Conservation (phyloP, 768 basidiomycete species). For the Epithele typhae region DNA sequence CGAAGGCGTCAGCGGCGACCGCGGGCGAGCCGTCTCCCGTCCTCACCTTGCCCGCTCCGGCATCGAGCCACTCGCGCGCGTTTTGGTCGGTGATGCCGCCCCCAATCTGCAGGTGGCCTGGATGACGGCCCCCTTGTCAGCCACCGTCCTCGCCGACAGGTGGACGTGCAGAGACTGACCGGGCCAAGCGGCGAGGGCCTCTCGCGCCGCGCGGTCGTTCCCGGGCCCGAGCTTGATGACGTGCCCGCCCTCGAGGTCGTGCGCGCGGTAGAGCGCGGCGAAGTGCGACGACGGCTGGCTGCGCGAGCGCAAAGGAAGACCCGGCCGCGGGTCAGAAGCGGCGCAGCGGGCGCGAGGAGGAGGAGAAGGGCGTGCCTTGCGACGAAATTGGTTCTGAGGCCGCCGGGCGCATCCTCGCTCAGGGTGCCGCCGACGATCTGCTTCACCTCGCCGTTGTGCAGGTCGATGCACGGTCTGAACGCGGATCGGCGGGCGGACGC, state of each 20-base stretch:
- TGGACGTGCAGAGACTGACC: too few species aligned
- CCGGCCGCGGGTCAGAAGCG: too few species aligned
- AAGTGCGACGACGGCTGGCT: conserved; percentile 80
- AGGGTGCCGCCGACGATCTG: conserved; percentile 97
- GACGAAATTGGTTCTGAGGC: conserved; percentile 85
- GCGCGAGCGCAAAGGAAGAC: conserved; percentile 2
- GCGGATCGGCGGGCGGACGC: conserved; percentile 21
- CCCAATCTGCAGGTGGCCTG: conserved; percentile 84
- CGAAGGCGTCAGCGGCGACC: too few species aligned
- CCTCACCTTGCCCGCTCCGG: conserved; percentile 83
- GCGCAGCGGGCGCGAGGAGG: not conserved
- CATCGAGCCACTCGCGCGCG: conserved; percentile 78
- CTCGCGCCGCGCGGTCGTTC: conserved; percentile 85
- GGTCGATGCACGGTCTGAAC: conserved; percentile 94
- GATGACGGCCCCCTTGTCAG: too few species aligned
- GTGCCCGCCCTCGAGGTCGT: conserved; percentile 82
- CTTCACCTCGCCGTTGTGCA: conserved; percentile 94
- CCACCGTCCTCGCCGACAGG: too few species aligned
- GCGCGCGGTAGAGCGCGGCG: conserved; percentile 67
- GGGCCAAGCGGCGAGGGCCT: conserved; percentile 83
- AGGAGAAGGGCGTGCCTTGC: conserved; percentile 55
- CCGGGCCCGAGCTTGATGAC: conserved; percentile 92
- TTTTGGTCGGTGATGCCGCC: conserved; percentile 87
- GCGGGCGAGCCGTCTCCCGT: too few species aligned
- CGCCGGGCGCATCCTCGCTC: conserved; percentile 55